Base-by-base conservation (phyloP, 148 eudicot species). In the Euryodendron excelsum region DNA sequence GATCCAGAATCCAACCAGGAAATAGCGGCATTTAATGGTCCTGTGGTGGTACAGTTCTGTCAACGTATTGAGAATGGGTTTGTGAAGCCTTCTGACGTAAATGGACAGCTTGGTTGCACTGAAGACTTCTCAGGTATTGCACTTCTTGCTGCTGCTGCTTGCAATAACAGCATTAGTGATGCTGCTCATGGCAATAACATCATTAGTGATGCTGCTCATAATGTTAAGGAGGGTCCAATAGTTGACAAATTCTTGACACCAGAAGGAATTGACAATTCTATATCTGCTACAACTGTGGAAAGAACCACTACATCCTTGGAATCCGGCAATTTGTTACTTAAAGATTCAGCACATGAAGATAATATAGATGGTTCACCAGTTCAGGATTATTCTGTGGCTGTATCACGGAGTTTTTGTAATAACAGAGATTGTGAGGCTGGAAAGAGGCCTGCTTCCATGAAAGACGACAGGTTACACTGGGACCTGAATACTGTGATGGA, bases 111-210 rank as follows among this genome's bases (percentile, higher is more conserved):
- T 55, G 67, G 75, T 72, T 64, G 77, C 47, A 45, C 73, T 5
- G 92, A 82, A 41, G 92, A 88, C 67, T 92, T 91, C 74, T 94
- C 90, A 39, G 95, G 95, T 66, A 94, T 94, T 85, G 86, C 89
- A 47, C 86, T 94, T 66, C 93, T 94, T 75, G 98, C 98, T 12
- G 94, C 91, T 79, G 91, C 94, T 70, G 98, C 98, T 48, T 91
- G 94, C 80, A 80, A 79, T 81, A 86, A 84, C 76, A 84, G 85
- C 78, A 78, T 86, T 74, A 85, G 68, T 56, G 86, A 78, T 77
- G 86, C 79, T 61, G 39, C 36, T 78, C 83, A 67, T 56, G n/a
- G 94, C 80, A 80, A 79, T 81, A 86, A 84, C 76, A 84, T 84
- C 78, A 78, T 86, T 74, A 85, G 68, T 56, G 86, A 78, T 77